A percentile compares a stretch with the other conserved stretches of the same genome.
Evolutionary conservation across 2,329 filamentous ascomycete species (phyloP).

Genomic region (Pseudocercospora pini-densiflorae): DNA sequence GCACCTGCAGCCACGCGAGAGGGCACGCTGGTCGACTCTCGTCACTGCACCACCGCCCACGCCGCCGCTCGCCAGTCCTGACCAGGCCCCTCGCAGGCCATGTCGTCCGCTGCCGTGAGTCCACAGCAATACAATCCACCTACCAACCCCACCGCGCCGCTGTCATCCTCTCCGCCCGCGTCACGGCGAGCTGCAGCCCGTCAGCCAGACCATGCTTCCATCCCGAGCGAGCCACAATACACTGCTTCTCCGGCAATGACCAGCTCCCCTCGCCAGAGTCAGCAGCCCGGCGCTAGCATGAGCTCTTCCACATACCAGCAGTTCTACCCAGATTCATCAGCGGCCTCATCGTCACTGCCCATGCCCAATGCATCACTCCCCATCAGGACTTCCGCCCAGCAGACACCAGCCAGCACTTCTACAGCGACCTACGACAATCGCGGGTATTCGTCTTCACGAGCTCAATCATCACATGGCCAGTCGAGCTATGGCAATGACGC

Average conservation of each 20-base stretch:
- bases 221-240: slow-evolving; percentile 42
- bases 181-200: slow-evolving; percentile 24
- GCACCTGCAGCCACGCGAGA: neutral
- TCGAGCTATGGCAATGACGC: slow-evolving; percentile 48
- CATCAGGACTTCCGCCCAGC: slow-evolving; percentile 33
- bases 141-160: slow-evolving; percentile 21
- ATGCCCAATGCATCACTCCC: slow-evolving; percentile 27
- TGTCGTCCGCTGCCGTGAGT: slow-evolving; percentile 30
- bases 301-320: slow-evolving; percentile 80
- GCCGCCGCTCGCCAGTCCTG: slow-evolving; percentile 7
- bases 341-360: slow-evolving; percentile 26
- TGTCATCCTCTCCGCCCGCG: slow-evolving; percentile 25
- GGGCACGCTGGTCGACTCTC: neutral
- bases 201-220: slow-evolving; percentile 43
- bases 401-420: slow-evolving; percentile 29
- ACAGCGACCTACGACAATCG: slow-evolving; percentile 31
- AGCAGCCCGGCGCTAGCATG: slow-evolving; percentile 58
- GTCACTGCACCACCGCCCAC: neutral
- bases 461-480: slow-evolving; percentile 42
- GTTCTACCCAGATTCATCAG: slow-evolving; percentile 46
- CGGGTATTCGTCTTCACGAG: slow-evolving; percentile 30
- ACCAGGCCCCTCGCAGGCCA: slow-evolving; percentile 16
- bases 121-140: slow-evolving; percentile 20
- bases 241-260: slow-evolving; percentile 44
- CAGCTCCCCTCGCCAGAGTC: slow-evolving; percentile 53